These are phyloP conservation scores for Scutellaria barbata DNA, from an alignment of 257 asterid species.

Conservation along the genomic window DNA sequence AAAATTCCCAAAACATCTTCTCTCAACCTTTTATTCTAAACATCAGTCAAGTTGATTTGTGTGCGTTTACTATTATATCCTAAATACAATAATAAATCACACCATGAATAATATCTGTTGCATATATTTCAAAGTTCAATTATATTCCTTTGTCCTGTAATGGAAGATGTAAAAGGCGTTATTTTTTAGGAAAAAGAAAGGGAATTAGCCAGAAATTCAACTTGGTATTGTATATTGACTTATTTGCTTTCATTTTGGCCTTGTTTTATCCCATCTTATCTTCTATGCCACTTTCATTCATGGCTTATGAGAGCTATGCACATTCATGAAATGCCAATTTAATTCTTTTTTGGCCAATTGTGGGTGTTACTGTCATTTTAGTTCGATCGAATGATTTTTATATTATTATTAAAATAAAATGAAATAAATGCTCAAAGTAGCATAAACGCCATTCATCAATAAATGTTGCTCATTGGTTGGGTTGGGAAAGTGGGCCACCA, in stretches of 20 bases:
- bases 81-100: too few species aligned
- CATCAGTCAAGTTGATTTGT: too few species aligned
- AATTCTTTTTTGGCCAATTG: neutral
- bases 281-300: conserved; percentile 23
- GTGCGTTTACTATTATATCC: too few species aligned
- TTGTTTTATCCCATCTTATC: conserved; percentile 19
- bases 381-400: too few species aligned
- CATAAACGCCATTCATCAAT: neutral
- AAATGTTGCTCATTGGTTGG: neutral
- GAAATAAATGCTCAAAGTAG: neutral
- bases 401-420: neutral
- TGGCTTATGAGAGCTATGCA: neutral
- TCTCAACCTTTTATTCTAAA: too few species aligned
- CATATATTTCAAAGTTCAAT: too few species aligned
- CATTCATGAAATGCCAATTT: neutral
- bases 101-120: too few species aligned
- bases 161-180: too few species aligned
- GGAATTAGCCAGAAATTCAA: too few species aligned
- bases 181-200: too few species aligned
- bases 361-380: neutral
- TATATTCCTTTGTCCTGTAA: too few species aligned
- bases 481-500: conserved; percentile 40
- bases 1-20: too few species aligned
- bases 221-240: neutral
- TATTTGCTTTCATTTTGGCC: conserved; percentile 15